Evolutionary conservation across 441 rosid species (phyloP), one percentile per base, ranked within the genome.

Genomic region (Adansonia madagascariensis): DNA sequence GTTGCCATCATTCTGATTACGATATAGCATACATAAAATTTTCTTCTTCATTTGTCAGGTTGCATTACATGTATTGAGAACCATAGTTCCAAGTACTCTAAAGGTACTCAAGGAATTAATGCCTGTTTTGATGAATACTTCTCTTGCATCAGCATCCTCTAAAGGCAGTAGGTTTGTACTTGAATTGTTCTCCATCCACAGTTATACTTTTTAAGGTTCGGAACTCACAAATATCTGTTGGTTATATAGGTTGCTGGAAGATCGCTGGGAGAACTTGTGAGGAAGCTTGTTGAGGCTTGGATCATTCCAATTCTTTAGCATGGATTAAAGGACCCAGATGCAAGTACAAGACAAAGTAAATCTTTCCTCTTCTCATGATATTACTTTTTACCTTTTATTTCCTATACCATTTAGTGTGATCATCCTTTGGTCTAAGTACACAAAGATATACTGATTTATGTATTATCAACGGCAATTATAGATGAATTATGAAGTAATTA

Each of bases 61-160:
- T 80, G 98, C 99, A 17, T 86, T 97, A 75, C 98, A 95, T 82
- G 99, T 97, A 24, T 97, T 99, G 99, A 95, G 95, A 86, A 97
- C 97, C 75, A 93, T 95, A 49, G 99, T 97, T 74, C 99, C 98
- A 52, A 97, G 95, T 81, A 93, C 99, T 81, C 99, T 98, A 49
- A 97, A 97, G 89, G 95, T 99, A 6, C 86, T 97, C 69, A 93
- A 90, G 86, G 99, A 97, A 86, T 95, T 97, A 78, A 95, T 95
- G 98, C 98, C 98, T 64, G 88, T 97, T 81, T 84, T 97, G 82
- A 97, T 93, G 99, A 90, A 84, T 78, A 97, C 92, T 78, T 97
- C 99, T 60, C 90, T 97, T 66, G 99, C 99, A 59, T 97, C 95
- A 73, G 84, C 96, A 31, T 94, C 99, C 66, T 92, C 96, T 47